These are phyloP conservation scores for Theileria annulata DNA, from an alignment of 169 alveolate genomes.

Conservation along the genomic window DNA sequence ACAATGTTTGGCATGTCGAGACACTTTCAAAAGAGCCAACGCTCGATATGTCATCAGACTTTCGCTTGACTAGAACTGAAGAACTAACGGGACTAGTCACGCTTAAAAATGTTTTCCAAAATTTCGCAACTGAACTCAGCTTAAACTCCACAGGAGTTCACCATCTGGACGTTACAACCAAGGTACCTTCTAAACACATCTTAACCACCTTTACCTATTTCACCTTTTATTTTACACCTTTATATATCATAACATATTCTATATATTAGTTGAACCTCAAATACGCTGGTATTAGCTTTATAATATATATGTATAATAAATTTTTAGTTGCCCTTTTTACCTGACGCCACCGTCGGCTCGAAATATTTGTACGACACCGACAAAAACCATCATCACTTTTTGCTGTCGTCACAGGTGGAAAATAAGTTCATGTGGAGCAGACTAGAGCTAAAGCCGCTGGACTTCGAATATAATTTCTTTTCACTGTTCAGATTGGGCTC, in stretches of 20 bases:
- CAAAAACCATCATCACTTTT: slow-evolving; percentile 21
- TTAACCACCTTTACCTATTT: neutral
- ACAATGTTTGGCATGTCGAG: slow-evolving; percentile 60
- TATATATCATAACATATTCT: neutral
- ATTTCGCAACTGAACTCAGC: slow-evolving; percentile 39
- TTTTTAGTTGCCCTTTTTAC: slow-evolving; percentile 24
- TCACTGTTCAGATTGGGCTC: slow-evolving; percentile 37
- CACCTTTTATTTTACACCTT: neutral
- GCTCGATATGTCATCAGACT: slow-evolving; percentile 24
- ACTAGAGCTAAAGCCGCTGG: slow-evolving; percentile 44
- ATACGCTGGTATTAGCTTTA: neutral
- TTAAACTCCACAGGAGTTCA: slow-evolving; percentile 31
- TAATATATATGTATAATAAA: neutral
- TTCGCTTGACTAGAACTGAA: slow-evolving; percentile 41
- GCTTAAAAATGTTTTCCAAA: slow-evolving; percentile 26
- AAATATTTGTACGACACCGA: slow-evolving; percentile 34
- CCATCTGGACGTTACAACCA: slow-evolving; percentile 42
- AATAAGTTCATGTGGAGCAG: slow-evolving; percentile 25
- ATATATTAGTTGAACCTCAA: neutral
- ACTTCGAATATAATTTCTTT: slow-evolving; percentile 35
- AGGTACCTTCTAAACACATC: slow-evolving; percentile 32
- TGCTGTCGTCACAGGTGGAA: slow-evolving; percentile 39
- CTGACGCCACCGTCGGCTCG: slow-evolving; percentile 22
- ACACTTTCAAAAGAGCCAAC: slow-evolving; percentile 23
- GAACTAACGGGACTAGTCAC: slow-evolving; percentile 31